These are phyloP conservation scores for Colletotrichum sp. DNA, from an alignment of 2,329 filamentous ascomycete species.

Conservation along the genomic window DNA sequence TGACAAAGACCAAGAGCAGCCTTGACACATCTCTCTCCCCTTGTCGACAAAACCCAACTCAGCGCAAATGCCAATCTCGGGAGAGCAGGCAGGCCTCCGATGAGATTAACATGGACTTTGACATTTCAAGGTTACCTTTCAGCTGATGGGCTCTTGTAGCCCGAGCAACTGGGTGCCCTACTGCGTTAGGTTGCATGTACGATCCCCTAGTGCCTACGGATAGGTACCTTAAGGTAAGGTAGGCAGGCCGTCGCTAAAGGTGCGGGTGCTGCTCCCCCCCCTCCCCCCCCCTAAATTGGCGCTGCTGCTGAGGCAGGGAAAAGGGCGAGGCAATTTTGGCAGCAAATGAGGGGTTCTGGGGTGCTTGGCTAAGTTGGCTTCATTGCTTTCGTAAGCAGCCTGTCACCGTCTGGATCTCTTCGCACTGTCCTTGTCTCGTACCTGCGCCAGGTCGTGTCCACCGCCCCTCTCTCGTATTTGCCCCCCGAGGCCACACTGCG, in stretches of 20 bases:
- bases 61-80: neutral
- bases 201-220: neutral
- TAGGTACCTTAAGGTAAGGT: too few relatives aligned
- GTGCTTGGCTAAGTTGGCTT: neutral
- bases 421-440: slow-evolving; percentile 11
- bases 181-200: neutral
- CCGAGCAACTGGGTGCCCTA: neutral
- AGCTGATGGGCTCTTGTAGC: neutral
- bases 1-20: neutral
- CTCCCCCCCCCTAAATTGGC: neutral
- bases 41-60: neutral
- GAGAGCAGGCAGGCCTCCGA: neutral
- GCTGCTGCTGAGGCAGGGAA: neutral
- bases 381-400: slow-evolving; percentile 12
- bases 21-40: neutral
- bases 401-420: neutral
- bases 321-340: neutral
- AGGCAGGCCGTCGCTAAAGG: neutral
- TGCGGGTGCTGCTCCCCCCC: neutral
- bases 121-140: neutral
- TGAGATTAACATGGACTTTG: neutral
- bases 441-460: slow-evolving; percentile 1
- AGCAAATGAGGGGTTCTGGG: neutral
- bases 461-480: neutral
- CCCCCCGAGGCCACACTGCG: neutral